These are phyloP conservation scores for Diaporthe ampelina DNA, from an alignment of 2,329 filamentous ascomycete genomes.

Conservation along the genomic window DNA sequence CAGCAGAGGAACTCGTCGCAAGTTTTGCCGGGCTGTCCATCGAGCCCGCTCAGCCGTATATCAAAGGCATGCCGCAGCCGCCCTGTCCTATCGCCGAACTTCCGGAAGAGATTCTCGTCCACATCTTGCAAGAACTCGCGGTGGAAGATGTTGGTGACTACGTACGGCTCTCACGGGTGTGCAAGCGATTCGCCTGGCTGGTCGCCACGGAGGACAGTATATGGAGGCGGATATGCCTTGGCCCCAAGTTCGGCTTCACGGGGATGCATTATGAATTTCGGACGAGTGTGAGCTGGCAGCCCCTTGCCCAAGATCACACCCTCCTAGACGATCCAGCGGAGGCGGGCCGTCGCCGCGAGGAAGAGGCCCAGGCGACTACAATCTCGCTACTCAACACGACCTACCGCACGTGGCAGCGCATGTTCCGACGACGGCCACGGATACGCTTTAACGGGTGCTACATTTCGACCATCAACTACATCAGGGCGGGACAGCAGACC, in stretches of 20 bases:
- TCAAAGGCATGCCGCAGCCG: constrained; percentile 79
- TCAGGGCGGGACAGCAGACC: constrained; percentile 81
- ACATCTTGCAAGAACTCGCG: constrained; percentile 82
- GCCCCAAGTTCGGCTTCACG: constrained; percentile 80
- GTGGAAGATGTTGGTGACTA: constrained; percentile 82
- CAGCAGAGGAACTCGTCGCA: constrained; percentile 78
- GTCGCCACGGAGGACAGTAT: constrained; percentile 86
- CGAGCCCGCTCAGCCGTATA: constrained; percentile 73
- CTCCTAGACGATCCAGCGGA: constrained; percentile 54
- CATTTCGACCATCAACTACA: constrained; percentile 97
- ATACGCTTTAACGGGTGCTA: constrained; percentile 96
- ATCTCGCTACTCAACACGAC: constrained; percentile 57
- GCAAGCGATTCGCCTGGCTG: constrained; percentile 88
- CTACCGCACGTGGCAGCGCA: constrained; percentile 70
- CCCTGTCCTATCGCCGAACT: constrained; percentile 84
- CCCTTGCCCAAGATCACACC: constrained; percentile 51
- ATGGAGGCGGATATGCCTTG: constrained; percentile 84
- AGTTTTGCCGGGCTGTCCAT: constrained; percentile 82
- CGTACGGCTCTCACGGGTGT: constrained; percentile 82
- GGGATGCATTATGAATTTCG: constrained; percentile 87
- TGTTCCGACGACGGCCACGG: constrained; percentile 87
- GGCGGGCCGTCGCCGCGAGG: constrained; percentile 51
- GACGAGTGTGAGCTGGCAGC: constrained; percentile 70
- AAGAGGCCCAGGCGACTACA: constrained; percentile 54
- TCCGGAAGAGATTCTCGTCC: constrained; percentile 86